Conservation (phyloP, 345 rosid species). For the Crucihimalaya himalaica region DNA sequence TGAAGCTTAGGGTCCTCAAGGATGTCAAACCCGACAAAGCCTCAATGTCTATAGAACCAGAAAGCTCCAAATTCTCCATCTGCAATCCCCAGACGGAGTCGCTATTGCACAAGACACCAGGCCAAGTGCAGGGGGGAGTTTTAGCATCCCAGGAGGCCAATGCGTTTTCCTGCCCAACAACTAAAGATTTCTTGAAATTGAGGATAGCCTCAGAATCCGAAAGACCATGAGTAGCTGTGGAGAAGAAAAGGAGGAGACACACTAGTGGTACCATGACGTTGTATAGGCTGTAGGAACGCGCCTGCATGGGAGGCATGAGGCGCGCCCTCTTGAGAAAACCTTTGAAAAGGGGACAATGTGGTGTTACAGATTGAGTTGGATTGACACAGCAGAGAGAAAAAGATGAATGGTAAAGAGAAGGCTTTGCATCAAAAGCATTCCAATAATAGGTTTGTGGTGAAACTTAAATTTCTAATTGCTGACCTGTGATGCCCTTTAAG, state of each 20-base stretch:
- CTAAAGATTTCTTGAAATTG: slow-evolving; percentile 57
- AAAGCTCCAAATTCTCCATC: slow-evolving; percentile 66
- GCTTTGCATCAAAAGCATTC: slow-evolving; percentile 33
- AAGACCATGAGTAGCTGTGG: slow-evolving; percentile 36
- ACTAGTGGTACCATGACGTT: slow-evolving; percentile 33
- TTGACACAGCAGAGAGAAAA: slow-evolving; percentile 30
- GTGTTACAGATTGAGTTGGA: slow-evolving; percentile 30
- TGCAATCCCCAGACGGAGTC: slow-evolving; percentile 62
- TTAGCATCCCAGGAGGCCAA: slow-evolving; percentile 51
- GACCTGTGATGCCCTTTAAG: slow-evolving; percentile 30
- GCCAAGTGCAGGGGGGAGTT: slow-evolving; percentile 65
- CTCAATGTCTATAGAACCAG: slow-evolving; percentile 55
- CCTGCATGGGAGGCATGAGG: slow-evolving; percentile 41
- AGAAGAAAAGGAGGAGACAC: slow-evolving; percentile 28
- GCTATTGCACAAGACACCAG: slow-evolving; percentile 56
- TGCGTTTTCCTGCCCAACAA: slow-evolving; percentile 29
- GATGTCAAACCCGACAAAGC: slow-evolving; percentile 43
- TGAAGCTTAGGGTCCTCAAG: slow-evolving; percentile 65
- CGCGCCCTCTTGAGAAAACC: slow-evolving; percentile 56
- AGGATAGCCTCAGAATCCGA: slow-evolving; percentile 58
- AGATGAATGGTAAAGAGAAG: slow-evolving; percentile 37
- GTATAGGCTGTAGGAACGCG: slow-evolving; percentile 41
- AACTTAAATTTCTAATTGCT: slow-evolving; percentile 31
- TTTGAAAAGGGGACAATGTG: slow-evolving; percentile 17
- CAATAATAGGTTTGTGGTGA: slow-evolving; percentile 27